Evolutionary conservation across 2,329 filamentous ascomycete genomes (phyloP).

Genomic region (Orbilia brochopaga): DNA sequence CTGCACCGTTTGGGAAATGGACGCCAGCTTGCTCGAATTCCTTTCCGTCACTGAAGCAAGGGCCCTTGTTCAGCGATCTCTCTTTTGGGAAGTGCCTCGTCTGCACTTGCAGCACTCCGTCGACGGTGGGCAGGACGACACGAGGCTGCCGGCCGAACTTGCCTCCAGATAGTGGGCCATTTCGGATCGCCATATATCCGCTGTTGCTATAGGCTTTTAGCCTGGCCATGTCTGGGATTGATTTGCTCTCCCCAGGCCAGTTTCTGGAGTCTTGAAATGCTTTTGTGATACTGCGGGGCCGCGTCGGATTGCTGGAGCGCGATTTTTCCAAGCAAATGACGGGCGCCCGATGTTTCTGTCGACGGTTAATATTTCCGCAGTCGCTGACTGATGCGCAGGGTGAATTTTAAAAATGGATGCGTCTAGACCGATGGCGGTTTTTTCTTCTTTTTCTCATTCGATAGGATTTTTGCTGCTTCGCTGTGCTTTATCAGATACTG

Average conservation of each 20-base stretch:
- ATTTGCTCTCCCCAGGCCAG: not conserved
- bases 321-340: not conserved
- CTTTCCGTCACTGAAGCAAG: slow-evolving; percentile 29
- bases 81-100: slow-evolving; percentile 35
- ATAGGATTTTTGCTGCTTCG: not conserved
- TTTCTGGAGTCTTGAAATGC: not conserved
- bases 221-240: slow-evolving; percentile 18
- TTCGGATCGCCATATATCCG: slow-evolving; percentile 45
- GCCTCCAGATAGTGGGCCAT: slow-evolving; percentile 14
- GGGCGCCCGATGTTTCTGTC: not conserved
- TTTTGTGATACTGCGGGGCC: not conserved
- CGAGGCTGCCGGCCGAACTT: slow-evolving; percentile 14
- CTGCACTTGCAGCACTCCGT: slow-evolving; percentile 14
- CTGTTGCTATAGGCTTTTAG: slow-evolving; percentile 33
- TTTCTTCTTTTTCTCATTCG: not conserved
- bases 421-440: slow-evolving; percentile 2
- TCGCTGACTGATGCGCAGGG: not conserved
- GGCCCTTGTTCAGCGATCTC: slow-evolving; percentile 19
- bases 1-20: slow-evolving; percentile 33
- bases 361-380: slow-evolving; percentile 3
- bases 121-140: slow-evolving; percentile 30
- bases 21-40: slow-evolving; percentile 12
- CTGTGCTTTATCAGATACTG: not conserved
- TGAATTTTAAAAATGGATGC: not conserved
- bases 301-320: not conserved